phyloP scores from a whole-genome alignment of 176 grass and related monocot genomes.

The Zea mays region Zm-B73-REFERENCE-NAM-5.0 NC_050101.1:129939501-129940000 shows the following conservation, averaged over 20 bases:
- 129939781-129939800: not conserved
- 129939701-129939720: slow-evolving; percentile 16
- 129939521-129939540: slow-evolving; percentile 60
- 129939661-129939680: slow-evolving; percentile 39
- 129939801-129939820: slow-evolving; percentile 24
- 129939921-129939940: slow-evolving; percentile 33
- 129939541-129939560: slow-evolving; percentile 94
- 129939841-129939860: slow-evolving; percentile 37
- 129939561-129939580: slow-evolving; percentile 95
- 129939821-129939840: slow-evolving; percentile 62
- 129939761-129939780: slow-evolving; percentile 10
- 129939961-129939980: slow-evolving; percentile 33
- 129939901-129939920: slow-evolving; percentile 31
- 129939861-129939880: slow-evolving; percentile 43
- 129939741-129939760: slow-evolving; percentile 21
- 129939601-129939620: slow-evolving; percentile 33
- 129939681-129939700: slow-evolving; percentile 35
- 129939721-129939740: slow-evolving; percentile 11
- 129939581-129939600: slow-evolving; percentile 72
- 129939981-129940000: slow-evolving; percentile 37
- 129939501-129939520: slow-evolving; percentile 71
- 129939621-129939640: slow-evolving; percentile 44
- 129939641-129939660: slow-evolving; percentile 24
- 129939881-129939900: slow-evolving; percentile 62
- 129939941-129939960: not conserved